Evolutionary conservation across 495 filamentous ascomycete genomes (phyloP).

Genomic region (Tetracladium setigerum): DNA sequence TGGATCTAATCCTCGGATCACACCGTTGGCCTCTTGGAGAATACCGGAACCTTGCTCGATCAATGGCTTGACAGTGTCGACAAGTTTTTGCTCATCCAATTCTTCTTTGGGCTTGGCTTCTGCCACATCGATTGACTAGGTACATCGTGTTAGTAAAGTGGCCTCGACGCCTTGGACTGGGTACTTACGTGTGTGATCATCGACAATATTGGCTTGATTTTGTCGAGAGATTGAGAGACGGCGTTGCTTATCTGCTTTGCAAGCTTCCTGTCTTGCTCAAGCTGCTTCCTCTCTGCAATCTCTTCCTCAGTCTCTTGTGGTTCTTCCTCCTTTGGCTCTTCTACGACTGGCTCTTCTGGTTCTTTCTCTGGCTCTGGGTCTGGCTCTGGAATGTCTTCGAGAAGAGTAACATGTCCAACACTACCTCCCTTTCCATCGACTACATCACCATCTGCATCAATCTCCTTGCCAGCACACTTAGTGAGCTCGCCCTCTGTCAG

Average conservation of each 20-base stretch:
- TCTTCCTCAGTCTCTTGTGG: conserved; percentile 35
- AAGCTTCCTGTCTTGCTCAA: conserved; percentile 63
- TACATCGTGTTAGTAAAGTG: conserved; percentile 3
- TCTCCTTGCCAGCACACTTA: conserved; percentile 65
- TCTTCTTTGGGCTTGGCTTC: conserved; percentile 83
- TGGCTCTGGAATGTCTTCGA: conserved; percentile 61
- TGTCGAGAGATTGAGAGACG: conserved; percentile 72
- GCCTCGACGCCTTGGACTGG: neutral
- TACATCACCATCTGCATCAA: conserved; percentile 83
- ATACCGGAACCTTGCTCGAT: conserved; percentile 79
- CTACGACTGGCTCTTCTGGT: conserved; percentile 42
- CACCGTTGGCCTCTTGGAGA: conserved; percentile 80
- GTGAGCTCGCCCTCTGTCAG: conserved; percentile 67
- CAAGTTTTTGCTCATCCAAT: conserved; percentile 83
- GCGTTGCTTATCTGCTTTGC: conserved; percentile 70
- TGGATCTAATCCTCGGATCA: conserved; percentile 84
- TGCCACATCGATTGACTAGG: conserved; percentile 69
- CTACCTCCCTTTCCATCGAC: conserved; percentile 74
- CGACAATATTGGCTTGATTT: conserved; percentile 76
- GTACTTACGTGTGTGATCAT: conserved; percentile 71
- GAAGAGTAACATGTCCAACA: conserved; percentile 71
- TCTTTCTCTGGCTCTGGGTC: conserved; percentile 43
- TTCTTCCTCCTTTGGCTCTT: conserved; percentile 50
- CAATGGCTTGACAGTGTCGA: conserved; percentile 75
- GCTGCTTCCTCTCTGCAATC: conserved; percentile 43